These are phyloP conservation scores for Polyporus arcularius DNA, from an alignment of 768 basidiomycete species.

Conservation along the genomic window DNA sequence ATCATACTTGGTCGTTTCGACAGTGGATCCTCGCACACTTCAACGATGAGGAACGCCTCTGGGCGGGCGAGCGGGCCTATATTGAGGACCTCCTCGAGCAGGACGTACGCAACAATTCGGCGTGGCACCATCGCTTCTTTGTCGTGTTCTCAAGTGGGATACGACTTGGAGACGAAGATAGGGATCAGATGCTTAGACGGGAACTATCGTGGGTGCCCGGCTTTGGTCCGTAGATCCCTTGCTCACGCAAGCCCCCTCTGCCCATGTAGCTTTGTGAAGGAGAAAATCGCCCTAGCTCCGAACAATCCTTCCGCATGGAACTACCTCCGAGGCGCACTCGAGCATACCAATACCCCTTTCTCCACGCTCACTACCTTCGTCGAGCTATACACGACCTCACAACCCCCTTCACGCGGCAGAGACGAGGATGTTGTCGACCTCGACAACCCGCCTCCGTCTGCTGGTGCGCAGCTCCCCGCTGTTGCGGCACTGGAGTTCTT, in stretches of 20 bases:
- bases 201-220: conserved; percentile 73
- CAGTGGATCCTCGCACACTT: conserved; percentile 93
- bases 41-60: conserved; percentile 62
- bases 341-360: conserved; percentile 60
- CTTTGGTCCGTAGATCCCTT: not conserved
- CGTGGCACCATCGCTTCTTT: conserved; percentile 96
- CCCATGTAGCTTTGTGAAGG: conserved; percentile 68
- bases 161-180: conserved; percentile 60
- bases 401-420: conserved; percentile 19
- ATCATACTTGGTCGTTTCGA: conserved; percentile 98
- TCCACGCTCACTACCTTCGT: conserved; percentile 60
- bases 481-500: conserved; percentile 81
- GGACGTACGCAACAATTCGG: conserved; percentile 95
- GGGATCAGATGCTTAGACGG: conserved; percentile 57
- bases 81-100: conserved; percentile 65
- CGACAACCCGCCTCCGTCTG: conserved; percentile 70
- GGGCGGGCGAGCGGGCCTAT: conserved; percentile 75
- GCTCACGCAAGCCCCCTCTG: not conserved
- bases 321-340: conserved; percentile 86
- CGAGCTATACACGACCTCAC: conserved; percentile 54
- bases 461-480: conserved; percentile 73
- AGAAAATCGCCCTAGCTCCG: conserved; percentile 81
- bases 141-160: conserved; percentile 74
- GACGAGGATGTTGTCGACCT: conserved; percentile 58
- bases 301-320: conserved; percentile 98